Evolutionary conservation across 2,329 filamentous ascomycete species (phyloP), one percentile per base, ranked within the genome.

Genomic region (Stemphylium lycopersici): DNA sequence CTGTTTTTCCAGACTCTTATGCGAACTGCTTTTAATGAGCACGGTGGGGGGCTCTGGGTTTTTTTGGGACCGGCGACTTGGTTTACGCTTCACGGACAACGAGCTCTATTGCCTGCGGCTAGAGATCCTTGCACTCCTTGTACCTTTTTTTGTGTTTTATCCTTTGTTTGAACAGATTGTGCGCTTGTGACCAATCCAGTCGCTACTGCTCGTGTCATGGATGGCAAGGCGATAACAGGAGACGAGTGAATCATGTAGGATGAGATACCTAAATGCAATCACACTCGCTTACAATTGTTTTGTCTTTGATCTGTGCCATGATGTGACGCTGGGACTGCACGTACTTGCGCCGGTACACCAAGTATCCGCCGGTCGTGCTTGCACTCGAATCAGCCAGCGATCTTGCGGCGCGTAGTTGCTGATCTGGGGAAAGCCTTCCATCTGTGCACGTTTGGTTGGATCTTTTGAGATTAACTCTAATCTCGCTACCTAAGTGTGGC

Each of bases 21-120:
- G 70, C 66, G 59, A 66, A 65, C 51, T 68, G 62, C 62, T 71
- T 70, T 72, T 67, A 66, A 72, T 72, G 71, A 70, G 66, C 69
- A 68, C 66, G 63, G 46, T 53, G 60, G 59, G 57, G 59, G 59
- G 56, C 63, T 66, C 62, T 62, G 63, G 37, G 40, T 45, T 57
- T 65, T n/a, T n/a, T 65, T 61, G 51, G 58, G 45, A 61, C 50
- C 44, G 48, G 34, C 49, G 59, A 52, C 5, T 40, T 56, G 33
- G 45, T 43, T 40, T 60, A 59, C 33, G 55, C 54, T 59, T 59
- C 48, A 59, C 50, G 60, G 62, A 66, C 59, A 65, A 71, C 67
- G 69, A 73, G 61, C 63, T 67, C 59, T 62, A 52, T 38, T 43
- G 71, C 72, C 72, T 72, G 72, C 53, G 72, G 72, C 71, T 66